Evolutionary conservation across 2,329 filamentous ascomycete genomes (phyloP), one percentile per base, ranked within the genome.

Genomic region (Claviceps digitariae): DNA sequence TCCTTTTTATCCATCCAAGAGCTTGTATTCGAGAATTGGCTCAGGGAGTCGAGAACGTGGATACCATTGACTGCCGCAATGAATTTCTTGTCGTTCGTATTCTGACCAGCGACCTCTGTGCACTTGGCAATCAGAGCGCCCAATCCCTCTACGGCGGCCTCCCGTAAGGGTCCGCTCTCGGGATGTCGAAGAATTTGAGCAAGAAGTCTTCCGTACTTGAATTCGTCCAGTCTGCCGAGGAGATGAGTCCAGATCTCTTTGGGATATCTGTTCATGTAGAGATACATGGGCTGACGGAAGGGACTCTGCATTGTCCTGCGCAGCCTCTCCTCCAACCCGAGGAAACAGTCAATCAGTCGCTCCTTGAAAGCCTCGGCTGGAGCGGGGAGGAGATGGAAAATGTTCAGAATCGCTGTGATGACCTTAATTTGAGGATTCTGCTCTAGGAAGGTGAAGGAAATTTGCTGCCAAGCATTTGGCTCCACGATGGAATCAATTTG

Each of bases 401-500:
- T 91, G 64, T 95, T 93, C 66, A 98, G 86, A 52, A 97, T 94
- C 0, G 91, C 88, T 2, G 90, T 87, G 40, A 97, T 89, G 48
- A 97, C 86, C 70, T 93, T 95, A 85, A 98, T 95, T 60, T 88
- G 84, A 15, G 81, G 79, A 60, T 93, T 87, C 64, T 97, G 90
- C 66, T 98, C 94, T 55, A 97, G 88, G 59, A 96, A 84, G 1
- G 86, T 90, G 67, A 98, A 98, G 0, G 91, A 96, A 1, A 93
- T 87, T 62, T 90, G 88, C 66, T 97, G 90, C 59, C 97, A 73
- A 15, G 82, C 78, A 51, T 75, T 77, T 2, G 87, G 79, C 55
- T 96, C 90, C 1, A 91, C 90, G 58, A 98, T 90, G 12, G 84
- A 81, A 64, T 91, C 91, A 69, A 96, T 86, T 62, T 98, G 93